Percentiles rank a stretch among this genome's conserved stretches.
phyloP scores from a whole-genome alignment of 1,284 basidiomycete genomes.

The Ceratobasidium theobromae region DNA sequence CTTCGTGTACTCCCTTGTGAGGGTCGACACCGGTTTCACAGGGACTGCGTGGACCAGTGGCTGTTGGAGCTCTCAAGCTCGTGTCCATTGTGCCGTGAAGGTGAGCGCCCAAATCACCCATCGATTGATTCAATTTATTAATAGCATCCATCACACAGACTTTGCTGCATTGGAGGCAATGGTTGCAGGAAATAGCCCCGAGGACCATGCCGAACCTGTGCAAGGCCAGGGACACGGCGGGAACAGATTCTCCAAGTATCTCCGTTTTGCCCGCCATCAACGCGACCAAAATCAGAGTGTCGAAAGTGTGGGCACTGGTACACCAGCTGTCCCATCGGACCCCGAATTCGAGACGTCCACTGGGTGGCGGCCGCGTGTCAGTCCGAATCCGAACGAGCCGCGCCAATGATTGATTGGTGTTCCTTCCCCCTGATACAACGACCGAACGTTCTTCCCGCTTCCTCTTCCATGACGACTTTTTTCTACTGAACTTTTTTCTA shows the following conservation, averaged over 20 bases:
- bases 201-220: slow-evolving; percentile 40
- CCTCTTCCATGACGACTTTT: background rate
- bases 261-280: slow-evolving; percentile 59
- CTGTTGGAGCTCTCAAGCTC: slow-evolving; percentile 84
- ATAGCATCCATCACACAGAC: slow-evolving; percentile 42
- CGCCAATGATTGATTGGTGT: background rate
- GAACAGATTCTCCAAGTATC: slow-evolving; percentile 65
- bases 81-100: slow-evolving; percentile 89
- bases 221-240: slow-evolving; percentile 39
- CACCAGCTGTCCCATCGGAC: background rate
- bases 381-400: background rate
- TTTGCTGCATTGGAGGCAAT: slow-evolving; percentile 54
- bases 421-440: background rate
- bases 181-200: slow-evolving; percentile 45
- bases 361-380: slow-evolving; percentile 17
- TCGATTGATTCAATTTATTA: background rate
- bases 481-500: background rate
- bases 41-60: slow-evolving; percentile 82
- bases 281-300: background rate
- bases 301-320: background rate
- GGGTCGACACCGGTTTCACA: slow-evolving; percentile 85
- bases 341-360: slow-evolving; percentile 13
- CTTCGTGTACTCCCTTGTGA: slow-evolving; percentile 86
- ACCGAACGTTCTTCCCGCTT: too few relatives aligned
- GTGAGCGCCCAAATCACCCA: slow-evolving; percentile 49